These are phyloP conservation scores for Macadamia integrifolia DNA, from an alignment of 164 flowering plant genomes.

Conservation along the genomic window DNA sequence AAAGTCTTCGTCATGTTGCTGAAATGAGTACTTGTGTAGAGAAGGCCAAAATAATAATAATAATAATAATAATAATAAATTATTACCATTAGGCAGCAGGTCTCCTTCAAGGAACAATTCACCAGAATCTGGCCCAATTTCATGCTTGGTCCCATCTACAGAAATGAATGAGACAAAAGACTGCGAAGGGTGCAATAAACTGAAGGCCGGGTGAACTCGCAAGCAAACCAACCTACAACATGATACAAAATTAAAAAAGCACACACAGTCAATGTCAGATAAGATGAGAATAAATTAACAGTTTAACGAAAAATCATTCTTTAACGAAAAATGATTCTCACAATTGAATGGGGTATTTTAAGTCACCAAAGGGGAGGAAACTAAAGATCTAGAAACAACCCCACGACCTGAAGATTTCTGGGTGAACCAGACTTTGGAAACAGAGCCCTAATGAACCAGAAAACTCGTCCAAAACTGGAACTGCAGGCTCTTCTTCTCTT, in stretches of 20 bases:
- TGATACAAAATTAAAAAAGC: not conserved
- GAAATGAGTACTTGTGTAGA: not conserved
- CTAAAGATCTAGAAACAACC: too few relatives aligned
- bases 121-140: slow-evolving; percentile 70
- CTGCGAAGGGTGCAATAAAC: slow-evolving; percentile 74
- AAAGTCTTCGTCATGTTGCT: not conserved
- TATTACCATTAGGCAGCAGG: slow-evolving; percentile 74
- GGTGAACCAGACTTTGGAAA: too few relatives aligned
- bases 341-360: too few relatives aligned
- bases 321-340: too few relatives aligned
- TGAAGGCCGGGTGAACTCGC: slow-evolving; percentile 79
- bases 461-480: too few relatives aligned
- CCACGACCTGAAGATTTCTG: too few relatives aligned
- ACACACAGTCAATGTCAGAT: slow-evolving; percentile 1
- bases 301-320: too few relatives aligned
- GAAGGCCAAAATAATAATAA: not conserved
- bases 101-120: slow-evolving; percentile 61
- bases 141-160: slow-evolving; percentile 64
- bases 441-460: too few relatives aligned
- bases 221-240: slow-evolving; percentile 75
- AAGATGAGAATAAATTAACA: not conserved
- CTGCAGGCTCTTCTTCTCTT: too few relatives aligned
- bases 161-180: slow-evolving; percentile 63
- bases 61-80: too few relatives aligned
- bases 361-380: too few relatives aligned